Evolutionary conservation across 1,139 yeast genomes (phyloP), one percentile per base, ranked within the genome.

Genomic region (Sugiyamaella castrensis): DNA sequence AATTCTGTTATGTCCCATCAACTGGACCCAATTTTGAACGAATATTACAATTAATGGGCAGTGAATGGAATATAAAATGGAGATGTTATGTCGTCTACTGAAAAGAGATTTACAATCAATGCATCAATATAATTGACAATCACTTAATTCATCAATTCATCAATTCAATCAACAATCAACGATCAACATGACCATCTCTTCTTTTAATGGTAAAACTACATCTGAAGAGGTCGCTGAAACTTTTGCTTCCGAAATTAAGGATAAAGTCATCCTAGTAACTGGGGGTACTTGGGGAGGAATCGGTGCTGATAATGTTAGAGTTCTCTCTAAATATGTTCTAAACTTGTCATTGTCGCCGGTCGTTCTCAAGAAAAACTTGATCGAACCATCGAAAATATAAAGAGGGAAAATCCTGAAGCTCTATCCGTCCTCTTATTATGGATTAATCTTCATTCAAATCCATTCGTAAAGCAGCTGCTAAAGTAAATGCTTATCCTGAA

Each of bases 181-280:
- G n/a, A n/a, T n/a, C n/a, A n/a, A n/a, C n/a, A n/a, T 19, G 24
- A 19, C 24, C 24, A 5, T 3, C 5, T 19, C 43, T 39, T 29
- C 35, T 11, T 42, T 37, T 26, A 38, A 47, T 26, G 42, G 13
- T 26, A 24, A 45, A 9, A 51, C 54, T 9, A 43, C 52, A 11
- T 36, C 52, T n/a, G 50, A 48, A 27, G 48, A 52, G 31, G 54
- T 52, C 2, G 48, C 36, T 16, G 10, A 35, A 32, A 34, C 35
- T 2, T 49, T 52, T 28, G 39, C 45, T 11, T 24, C 33, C 8
- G 29, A 46, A 12, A 49, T 74, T 27, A 56, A 66, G 1, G 76
- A 71, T 2, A 62, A 59, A 40, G 62, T 58, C 16, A 58, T 58
- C 45, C 40, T 63, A 12, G 59, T 63, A 16, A 63, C 67, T 10